Evolutionary conservation across 169 alveolate genomes (phyloP), one percentile per base, ranked within the genome.

Genomic region (Babesia ovis): DNA sequence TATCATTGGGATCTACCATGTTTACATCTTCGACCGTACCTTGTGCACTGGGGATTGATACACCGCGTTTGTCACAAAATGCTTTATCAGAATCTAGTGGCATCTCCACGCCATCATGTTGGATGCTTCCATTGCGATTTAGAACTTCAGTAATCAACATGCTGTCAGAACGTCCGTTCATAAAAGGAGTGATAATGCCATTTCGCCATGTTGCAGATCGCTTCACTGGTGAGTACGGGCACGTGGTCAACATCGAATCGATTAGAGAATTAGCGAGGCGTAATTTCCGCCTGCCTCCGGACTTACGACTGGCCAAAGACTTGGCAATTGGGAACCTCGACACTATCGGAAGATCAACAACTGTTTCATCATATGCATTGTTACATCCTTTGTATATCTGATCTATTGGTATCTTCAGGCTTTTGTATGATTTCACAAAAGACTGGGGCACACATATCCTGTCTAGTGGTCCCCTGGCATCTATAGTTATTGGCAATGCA

Each of bases 301-400:
- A 35, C 14, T 48, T 64, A 23, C 51, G 32, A 12, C 53, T 32
- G 27, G 54, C 16, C 53, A 64, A 14, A 48, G 61, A 45, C 53
- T 50, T 64, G 43, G 59, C 4, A 3, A 25, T 11, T 27, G 53
- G 61, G 22, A 50, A 32, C 2, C 62, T 55, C n/a, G 50, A 29
- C 35, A 64, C 74, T n/a, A 64, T 34, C 1, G 74, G 74, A 4
- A 64, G 61, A 20, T 45, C 12, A 34, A 20, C 39, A 39, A 48
- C 31, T 3, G 41, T 48, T 22, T 4, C 27, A 18, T 64, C 62
- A 35, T 64, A 64, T 1, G 54, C 61, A 39, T 64, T 64, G 25
- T 18, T 35, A 20, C n/a, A 3, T 6, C n/a, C 31, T 12, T 45
- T 14, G 22, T 23, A 64, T 22, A 64, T 9, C 25, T 48, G 43